Evolutionary conservation across 192 early-diverging fungal species (phyloP).

Genomic region (Fimicolochytrium jonesii): DNA sequence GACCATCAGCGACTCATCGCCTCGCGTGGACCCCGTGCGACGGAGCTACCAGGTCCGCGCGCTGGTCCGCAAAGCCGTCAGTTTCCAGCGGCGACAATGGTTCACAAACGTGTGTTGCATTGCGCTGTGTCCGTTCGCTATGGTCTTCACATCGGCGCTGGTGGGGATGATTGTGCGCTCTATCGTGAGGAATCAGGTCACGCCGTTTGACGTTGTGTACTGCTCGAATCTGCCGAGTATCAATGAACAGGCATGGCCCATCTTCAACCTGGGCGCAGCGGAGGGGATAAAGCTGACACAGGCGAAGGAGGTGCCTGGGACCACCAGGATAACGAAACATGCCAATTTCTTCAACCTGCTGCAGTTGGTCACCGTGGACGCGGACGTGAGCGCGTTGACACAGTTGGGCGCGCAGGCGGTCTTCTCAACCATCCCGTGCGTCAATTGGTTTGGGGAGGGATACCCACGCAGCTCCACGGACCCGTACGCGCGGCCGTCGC

Average conservation of each 20-base stretch:
- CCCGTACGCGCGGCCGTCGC: conserved; percentile 16
- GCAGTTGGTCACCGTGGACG: conserved; percentile 1
- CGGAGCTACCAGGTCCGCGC: conserved; percentile 34
- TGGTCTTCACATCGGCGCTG: conserved; percentile 58
- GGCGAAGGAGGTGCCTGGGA: conserved; percentile 9
- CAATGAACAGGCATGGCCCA: conserved; percentile 29
- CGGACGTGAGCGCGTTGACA: neutral
- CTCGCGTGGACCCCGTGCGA: neutral
- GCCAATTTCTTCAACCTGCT: conserved; percentile 22
- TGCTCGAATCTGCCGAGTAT: conserved; percentile 23
- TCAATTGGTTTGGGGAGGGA: conserved; percentile 41
- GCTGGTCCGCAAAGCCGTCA: conserved; percentile 57
- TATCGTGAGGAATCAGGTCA: conserved; percentile 32
- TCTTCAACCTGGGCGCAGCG: conserved; percentile 25
- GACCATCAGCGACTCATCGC: neutral
- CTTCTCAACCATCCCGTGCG: conserved; percentile 23
- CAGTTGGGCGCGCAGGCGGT: neutral
- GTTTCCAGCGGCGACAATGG: conserved; percentile 65
- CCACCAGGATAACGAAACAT: neutral
- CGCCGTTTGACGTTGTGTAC: conserved; percentile 33
- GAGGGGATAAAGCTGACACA: neutral
- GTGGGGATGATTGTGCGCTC: conserved; percentile 51
- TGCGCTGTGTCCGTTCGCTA: conserved; percentile 57
- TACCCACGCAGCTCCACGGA: conserved; percentile 20
- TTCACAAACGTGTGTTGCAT: conserved; percentile 73